Evolutionary conservation across 108 stramenopile genomes (phyloP), one percentile per base, ranked within the genome.

Genomic region (Nitzschia sp.): DNA sequence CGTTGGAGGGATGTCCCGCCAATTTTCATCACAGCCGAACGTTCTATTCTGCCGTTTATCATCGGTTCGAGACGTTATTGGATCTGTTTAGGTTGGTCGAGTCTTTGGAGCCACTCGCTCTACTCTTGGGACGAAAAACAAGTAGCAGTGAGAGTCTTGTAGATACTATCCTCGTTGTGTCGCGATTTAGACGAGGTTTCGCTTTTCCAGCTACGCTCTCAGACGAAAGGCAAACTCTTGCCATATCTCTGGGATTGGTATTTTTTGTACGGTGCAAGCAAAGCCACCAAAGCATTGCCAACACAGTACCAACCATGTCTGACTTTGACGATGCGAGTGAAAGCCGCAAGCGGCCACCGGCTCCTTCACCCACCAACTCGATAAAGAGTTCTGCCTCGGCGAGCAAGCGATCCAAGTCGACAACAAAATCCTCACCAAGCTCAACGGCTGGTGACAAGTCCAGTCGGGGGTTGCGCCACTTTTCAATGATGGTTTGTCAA

Each of bases 401-500:
- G 6, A 59, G 68, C 58, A 59, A 58, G 30, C 45, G 58, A 45
- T 38, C 34, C 29, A 58, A 58, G 29, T 58, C 56, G 52, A 31
- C 52, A 1, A 41, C 44, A 44, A 59, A 69, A 46, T n/a, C 66
- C 8, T 67, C 66, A 3, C 52, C 53, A 11, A 19, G 9, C 2
- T 34, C 64, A 11, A 21, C 68, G n/a, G n/a, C 54, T 8, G 55
- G 56, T 17, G 38, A 59, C 16, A 19, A 11, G 19, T 58, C 65
- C 23, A 58, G 45, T 22, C 33, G 57, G 33, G 97, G 97, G 26
- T 75, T 97, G 25, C 87, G 97, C 31, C 95, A 96, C 66, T 96
- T 97, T 58, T 88, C 86, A 61, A 87, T 91, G 78, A 94, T 93
- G 71, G 94, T 97, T 2, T 97, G 95, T 61, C 81, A 86, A 33